These are phyloP conservation scores for Kazachstania taianensis DNA, from an alignment of 805 yeast genomes.

Conservation along the genomic window DNA sequence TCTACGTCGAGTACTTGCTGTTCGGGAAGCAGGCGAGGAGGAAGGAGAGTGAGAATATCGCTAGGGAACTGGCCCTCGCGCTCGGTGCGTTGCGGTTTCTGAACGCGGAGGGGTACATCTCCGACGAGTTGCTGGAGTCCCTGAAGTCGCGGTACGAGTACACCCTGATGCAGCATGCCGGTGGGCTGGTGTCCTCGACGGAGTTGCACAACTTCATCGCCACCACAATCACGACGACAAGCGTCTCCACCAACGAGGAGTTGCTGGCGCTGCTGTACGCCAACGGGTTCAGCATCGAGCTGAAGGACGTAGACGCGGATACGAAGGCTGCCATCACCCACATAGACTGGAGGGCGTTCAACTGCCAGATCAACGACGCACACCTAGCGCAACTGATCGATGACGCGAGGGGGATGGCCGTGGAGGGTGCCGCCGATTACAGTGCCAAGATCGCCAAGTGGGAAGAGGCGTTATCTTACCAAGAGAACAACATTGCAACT, in stretches of 20 bases:
- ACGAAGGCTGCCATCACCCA: conserved; percentile 33
- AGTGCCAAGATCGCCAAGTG: conserved; percentile 53
- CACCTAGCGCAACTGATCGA: conserved; percentile 56
- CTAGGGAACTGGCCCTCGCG: conserved; percentile 16
- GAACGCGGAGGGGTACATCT: conserved; percentile 9
- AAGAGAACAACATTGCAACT: conserved; percentile 40
- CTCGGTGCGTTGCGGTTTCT: conserved; percentile 20
- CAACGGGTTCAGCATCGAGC: conserved; percentile 18
- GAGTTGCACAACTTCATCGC: conserved; percentile 20
- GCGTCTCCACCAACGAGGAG: conserved; percentile 20
- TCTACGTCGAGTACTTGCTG: conserved; percentile 35
- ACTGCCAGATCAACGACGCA: conserved; percentile 57
- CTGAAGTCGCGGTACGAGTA: conserved; percentile 22
- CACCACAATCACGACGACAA: conserved; percentile 9
- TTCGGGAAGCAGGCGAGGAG: conserved; percentile 20
- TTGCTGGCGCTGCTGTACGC: conserved; percentile 32
- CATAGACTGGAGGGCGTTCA: conserved; percentile 48
- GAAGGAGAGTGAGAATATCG: conserved; percentile 16
- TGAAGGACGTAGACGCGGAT: conserved; percentile 7
- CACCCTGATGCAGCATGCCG: conserved; percentile 22
- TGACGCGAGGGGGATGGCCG: conserved; percentile 29
- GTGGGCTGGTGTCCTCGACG: conserved; percentile 13
- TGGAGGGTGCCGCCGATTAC: conserved; percentile 36
- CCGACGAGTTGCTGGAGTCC: conserved; percentile 13
- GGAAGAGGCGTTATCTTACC: conserved; percentile 59